Base-by-base conservation (phyloP, 805 yeast genomes). In the Lipomyces japonicus region DNA sequence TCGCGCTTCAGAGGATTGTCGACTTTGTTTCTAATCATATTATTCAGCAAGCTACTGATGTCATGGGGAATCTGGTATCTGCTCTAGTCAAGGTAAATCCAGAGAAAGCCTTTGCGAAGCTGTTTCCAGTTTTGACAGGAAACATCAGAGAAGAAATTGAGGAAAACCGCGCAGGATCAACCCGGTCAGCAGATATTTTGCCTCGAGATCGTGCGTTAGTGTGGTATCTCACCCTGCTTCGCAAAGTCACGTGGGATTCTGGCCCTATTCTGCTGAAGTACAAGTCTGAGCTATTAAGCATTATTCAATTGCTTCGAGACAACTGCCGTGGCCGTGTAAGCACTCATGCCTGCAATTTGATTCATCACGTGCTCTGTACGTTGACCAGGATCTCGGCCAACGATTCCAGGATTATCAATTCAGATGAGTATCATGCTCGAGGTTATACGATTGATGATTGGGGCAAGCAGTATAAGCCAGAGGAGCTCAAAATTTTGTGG, bases 91-190 rank as follows among this genome's bases (percentile, higher is more conserved):
- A 81, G 54, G 76, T 87, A 38, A 80, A 82, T 41, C 82, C 88
- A 0, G 60, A 63, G 7, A 59, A 63, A 3, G 71, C 77, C 9
- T 76, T 81, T 53, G 68, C 72, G 1, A 66, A 65, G 39, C 64
- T 79, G 24, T 73, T 76, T 32, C 65, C 70, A 0, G 61, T 72
- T n/a, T 66, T 84, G 18, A 68, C 75, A 42, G 71, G 71, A 3
- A 75, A 75, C 45, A 80, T 90, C 23, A 70, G 73, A 32, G 79
- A 75, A 30, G 95, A 91, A 62, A 73, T 91, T 19, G 70, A 70
- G 9, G 86, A 82, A 57, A 85, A 90, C 56, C 84, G 80, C 2
- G 97, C 97, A 0, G 97, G 97, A 2, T 71, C 81, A 0, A 76
- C 96, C 64, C 75, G 66, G 37, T 79, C 73, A 3, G 71, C 76